Percentiles rank a stretch among this genome's conserved stretches.
Evolutionary conservation across 257 asterid genomes (phyloP).

Genomic region (Nyctanthes arbortristis): DNA sequence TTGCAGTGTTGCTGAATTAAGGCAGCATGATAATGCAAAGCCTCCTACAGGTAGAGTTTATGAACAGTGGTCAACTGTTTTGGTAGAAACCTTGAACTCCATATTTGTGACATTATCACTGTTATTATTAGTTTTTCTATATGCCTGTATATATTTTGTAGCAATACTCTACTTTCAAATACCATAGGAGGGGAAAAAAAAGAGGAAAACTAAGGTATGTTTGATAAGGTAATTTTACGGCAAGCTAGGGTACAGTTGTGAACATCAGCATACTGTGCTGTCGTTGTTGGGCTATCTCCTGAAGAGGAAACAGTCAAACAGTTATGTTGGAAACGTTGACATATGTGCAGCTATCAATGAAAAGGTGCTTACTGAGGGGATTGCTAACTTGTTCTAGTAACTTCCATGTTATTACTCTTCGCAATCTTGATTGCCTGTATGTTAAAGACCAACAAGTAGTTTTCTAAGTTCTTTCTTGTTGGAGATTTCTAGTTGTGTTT

Average conservation of each 20-base stretch:
- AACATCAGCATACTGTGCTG: conserved; percentile 25
- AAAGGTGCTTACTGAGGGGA: conserved; percentile 23
- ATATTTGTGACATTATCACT: neutral
- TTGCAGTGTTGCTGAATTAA: neutral
- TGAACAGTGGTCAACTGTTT: neutral
- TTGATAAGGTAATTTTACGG: conserved; percentile 21
- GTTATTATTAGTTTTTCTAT: neutral
- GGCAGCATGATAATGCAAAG: too few species aligned
- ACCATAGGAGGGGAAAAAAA: too few species aligned
- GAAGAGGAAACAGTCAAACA: conserved; percentile 16
- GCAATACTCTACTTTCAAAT: too few species aligned
- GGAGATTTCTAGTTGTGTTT: too few species aligned
- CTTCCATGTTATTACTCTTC: too few species aligned
- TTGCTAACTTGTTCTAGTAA: too few species aligned
- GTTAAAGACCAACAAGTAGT: too few species aligned
- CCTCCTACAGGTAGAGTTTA: neutral
- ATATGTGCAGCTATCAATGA: neutral
- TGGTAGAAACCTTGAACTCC: too few species aligned
- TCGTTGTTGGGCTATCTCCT: conserved; percentile 32
- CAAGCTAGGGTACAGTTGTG: conserved; percentile 21
- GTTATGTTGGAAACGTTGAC: conserved; percentile 4
- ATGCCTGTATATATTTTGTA: too few species aligned
- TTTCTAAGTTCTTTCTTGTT: too few species aligned
- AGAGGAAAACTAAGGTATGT: neutral
- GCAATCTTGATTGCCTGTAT: too few species aligned